Conservation (phyloP, 2,329 filamentous ascomycete genomes). For the Biscogniauxia mediterranea region DNA sequence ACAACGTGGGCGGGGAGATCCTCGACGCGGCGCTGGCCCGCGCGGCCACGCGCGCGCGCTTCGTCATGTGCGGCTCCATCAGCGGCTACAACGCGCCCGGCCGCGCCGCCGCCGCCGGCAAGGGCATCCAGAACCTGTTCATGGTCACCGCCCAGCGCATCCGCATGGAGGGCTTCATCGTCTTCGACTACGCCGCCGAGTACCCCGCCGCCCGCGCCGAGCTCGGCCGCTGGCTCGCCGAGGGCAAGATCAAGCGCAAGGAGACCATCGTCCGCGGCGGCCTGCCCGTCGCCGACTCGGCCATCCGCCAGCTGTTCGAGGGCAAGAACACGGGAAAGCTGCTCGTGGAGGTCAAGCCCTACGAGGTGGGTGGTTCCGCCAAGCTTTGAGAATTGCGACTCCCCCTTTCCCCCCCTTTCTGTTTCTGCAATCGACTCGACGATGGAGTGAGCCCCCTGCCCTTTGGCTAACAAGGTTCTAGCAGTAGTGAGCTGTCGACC, state of each 20-base stretch:
- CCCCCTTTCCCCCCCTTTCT: too few relatives aligned
- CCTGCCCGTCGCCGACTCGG: conserved; percentile 60
- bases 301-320: conserved; percentile 62
- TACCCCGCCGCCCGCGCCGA: conserved; percentile 58
- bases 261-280: conserved; percentile 72
- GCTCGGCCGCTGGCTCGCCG: conserved; percentile 64
- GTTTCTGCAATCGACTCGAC: too few relatives aligned
- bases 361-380: conserved; percentile 23
- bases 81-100: conserved; percentile 63
- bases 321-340: conserved; percentile 71
- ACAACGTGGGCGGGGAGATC: conserved; percentile 70
- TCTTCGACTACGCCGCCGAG: conserved; percentile 63
- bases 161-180: conserved; percentile 69
- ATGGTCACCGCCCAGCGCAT: conserved; percentile 43
- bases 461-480: neutral
- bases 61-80: conserved; percentile 71
- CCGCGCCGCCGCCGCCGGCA: conserved; percentile 53
- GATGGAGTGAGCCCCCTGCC: neutral
- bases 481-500: too few relatives aligned
- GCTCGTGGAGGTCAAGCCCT: conserved; percentile 51
- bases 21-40: conserved; percentile 63
- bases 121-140: conserved; percentile 34
- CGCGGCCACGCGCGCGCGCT: conserved; percentile 61
- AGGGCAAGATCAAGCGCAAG: conserved; percentile 70
- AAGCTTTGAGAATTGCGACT: conserved; percentile 22